Percentiles rank a stretch among this genome's conserved stretches.
Conservation (phyloP, 495 filamentous ascomycete genomes). For the Tuber calosporum region DNA sequence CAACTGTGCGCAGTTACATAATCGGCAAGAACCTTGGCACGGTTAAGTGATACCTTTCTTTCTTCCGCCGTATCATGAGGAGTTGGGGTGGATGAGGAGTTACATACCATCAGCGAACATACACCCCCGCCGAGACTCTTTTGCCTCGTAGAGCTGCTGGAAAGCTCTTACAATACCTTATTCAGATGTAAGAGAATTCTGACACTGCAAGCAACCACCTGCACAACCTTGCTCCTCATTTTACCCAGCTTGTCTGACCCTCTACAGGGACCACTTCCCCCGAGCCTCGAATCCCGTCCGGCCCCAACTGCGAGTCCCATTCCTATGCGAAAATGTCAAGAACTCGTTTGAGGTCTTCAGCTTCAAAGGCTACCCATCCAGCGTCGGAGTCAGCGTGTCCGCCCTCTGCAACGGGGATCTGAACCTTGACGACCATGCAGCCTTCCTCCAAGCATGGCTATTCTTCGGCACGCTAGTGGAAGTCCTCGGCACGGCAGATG, state of each 20-base stretch:
- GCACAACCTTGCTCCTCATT: neutral
- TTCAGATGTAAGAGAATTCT: neutral
- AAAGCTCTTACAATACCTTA: neutral
- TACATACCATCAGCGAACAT: neutral
- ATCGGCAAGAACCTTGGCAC: too few species aligned
- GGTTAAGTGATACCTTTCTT: neutral
- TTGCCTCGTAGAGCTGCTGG: neutral
- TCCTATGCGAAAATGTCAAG: neutral
- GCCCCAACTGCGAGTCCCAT: neutral
- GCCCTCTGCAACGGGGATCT: neutral
- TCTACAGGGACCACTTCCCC: conserved; percentile 12
- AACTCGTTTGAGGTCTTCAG: neutral
- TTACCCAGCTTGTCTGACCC: conserved; percentile 8
- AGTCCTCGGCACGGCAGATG: neutral
- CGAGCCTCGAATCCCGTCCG: conserved; percentile 6
- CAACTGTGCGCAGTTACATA: too few species aligned
- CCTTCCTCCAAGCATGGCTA: conserved; percentile 14
- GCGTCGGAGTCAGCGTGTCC: neutral
- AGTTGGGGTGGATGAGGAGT: neutral
- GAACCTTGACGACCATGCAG: neutral
- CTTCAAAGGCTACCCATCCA: conserved; percentile 1
- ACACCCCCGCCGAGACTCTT: neutral
- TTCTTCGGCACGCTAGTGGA: conserved; percentile 12
- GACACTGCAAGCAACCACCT: neutral
- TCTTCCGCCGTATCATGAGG: neutral